phyloP scores from a whole-genome alignment of 345 rosid species.

The Carallia brachiata region DNA sequence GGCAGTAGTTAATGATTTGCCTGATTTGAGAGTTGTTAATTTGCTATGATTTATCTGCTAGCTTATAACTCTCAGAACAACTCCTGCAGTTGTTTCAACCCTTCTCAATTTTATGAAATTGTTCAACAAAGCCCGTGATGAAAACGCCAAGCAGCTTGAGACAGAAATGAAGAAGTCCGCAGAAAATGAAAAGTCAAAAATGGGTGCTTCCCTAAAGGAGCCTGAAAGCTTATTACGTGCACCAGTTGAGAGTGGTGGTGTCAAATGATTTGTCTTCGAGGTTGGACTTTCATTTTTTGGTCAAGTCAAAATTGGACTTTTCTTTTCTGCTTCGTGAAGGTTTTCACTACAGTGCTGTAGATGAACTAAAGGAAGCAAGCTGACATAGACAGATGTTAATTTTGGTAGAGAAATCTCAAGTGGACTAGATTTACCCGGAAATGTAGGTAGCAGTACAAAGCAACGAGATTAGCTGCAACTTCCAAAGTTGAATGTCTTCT shows the following conservation, averaged over 20 bases:
- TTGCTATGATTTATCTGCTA: background rate
- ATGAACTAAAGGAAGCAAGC: background rate
- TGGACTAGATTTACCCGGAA: constrained; percentile 13
- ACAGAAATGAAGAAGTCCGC: constrained; percentile 60
- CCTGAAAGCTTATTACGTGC: constrained; percentile 20
- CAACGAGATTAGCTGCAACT: background rate
- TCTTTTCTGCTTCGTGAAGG: constrained; percentile 3
- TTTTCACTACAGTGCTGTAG: background rate
- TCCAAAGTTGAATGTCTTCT: constrained; percentile 2
- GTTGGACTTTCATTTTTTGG: no score
- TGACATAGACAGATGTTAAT: background rate
- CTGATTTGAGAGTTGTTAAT: background rate
- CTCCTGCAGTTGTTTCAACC: constrained; percentile 66
- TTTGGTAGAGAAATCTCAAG: background rate
- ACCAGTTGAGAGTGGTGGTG: constrained; percentile 24
- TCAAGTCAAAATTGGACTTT: background rate
- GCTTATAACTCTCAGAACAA: background rate
- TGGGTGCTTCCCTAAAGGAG: constrained; percentile 38
- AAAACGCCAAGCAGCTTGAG: constrained; percentile 75
- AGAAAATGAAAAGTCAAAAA: constrained; percentile 44
- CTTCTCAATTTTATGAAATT: constrained; percentile 70
- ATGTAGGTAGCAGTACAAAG: constrained; percentile 10
- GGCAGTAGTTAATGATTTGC: background rate
- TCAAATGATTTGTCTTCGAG: constrained; percentile 17
- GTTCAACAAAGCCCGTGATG: constrained; percentile 75